phyloP scores from a whole-genome alignment of 179 eudicot genomes.

The Pouteria campechiana region DNA sequence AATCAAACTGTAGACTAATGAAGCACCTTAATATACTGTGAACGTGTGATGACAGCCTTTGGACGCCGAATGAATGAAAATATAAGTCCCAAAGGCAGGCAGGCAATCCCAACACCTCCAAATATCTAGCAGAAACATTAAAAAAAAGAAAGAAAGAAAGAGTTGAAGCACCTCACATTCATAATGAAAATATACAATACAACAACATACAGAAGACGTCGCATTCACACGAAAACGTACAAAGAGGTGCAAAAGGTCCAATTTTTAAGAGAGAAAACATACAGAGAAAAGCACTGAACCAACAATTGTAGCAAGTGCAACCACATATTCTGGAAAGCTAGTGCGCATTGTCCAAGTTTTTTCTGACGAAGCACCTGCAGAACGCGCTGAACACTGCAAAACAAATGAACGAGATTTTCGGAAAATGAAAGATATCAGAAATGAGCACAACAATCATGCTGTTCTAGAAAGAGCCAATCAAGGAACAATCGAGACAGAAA shows the following conservation, averaged over 20 bases:
- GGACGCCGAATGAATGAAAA: conserved; percentile 92
- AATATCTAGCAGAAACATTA: conserved; percentile 87
- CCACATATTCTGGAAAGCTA: conserved; percentile 92
- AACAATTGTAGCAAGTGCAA: conserved; percentile 91
- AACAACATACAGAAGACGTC: too few species aligned
- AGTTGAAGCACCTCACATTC: too few species aligned
- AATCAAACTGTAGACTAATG: not conserved
- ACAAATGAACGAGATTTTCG: conserved; percentile 6
- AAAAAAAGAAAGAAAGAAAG: too few species aligned
- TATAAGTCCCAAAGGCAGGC: conserved; percentile 87
- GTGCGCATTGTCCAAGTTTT: conserved; percentile 93
- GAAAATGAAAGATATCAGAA: too few species aligned
- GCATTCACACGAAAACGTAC: too few species aligned
- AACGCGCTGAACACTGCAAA: conserved; percentile 74
- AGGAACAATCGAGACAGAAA: too few species aligned
- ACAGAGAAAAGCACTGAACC: conserved; percentile 97
- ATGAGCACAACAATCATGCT: too few species aligned
- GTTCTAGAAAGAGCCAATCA: too few species aligned
- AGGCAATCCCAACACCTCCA: conserved; percentile 99
- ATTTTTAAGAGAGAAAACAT: too few species aligned
- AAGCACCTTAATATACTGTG: conserved; percentile 94
- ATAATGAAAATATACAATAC: too few species aligned
- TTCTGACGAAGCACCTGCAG: conserved; percentile 71
- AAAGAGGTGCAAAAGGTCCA: too few species aligned
- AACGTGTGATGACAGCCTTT: conserved; percentile 95